These are phyloP conservation scores for Populus nigra DNA, from an alignment of 345 rosid species.

Conservation along the genomic window DNA sequence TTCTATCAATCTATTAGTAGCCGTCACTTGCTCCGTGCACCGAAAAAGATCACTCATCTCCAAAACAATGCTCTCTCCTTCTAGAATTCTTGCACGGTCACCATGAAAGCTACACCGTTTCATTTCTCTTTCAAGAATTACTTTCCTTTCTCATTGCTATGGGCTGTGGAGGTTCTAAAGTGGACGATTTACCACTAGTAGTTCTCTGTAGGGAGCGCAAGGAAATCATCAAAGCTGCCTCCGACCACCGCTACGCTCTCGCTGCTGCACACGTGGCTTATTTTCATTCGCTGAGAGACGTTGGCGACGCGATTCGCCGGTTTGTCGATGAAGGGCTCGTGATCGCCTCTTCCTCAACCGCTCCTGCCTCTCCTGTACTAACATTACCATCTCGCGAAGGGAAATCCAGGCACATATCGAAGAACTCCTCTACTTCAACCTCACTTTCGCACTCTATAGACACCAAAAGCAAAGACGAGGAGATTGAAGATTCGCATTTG, in stretches of 20 bases:
- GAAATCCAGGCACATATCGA: constrained; percentile 31
- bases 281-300: constrained; percentile 61
- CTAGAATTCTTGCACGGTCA: not conserved
- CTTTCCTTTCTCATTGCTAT: constrained; percentile 24
- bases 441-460: constrained; percentile 56
- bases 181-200: constrained; percentile 69
- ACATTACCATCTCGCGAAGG: constrained; percentile 73
- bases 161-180: constrained; percentile 96
- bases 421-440: constrained; percentile 50
- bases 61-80: not conserved
- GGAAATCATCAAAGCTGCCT: constrained; percentile 62
- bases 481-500: constrained; percentile 53
- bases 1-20: not conserved
- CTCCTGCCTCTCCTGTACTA: constrained; percentile 70
- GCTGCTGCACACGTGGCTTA: constrained; percentile 86
- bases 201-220: constrained; percentile 74
- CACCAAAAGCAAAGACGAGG: constrained; percentile 29
- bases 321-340: constrained; percentile 86
- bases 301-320: constrained; percentile 74
- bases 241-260: constrained; percentile 67
- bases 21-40: not conserved
- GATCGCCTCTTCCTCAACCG: constrained; percentile 39
- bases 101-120: constrained; percentile 7
- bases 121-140: not conserved
- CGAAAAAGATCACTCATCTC: not conserved